Conservation (phyloP, 139 green algal species). For the Asterochloris sp. region DNA sequence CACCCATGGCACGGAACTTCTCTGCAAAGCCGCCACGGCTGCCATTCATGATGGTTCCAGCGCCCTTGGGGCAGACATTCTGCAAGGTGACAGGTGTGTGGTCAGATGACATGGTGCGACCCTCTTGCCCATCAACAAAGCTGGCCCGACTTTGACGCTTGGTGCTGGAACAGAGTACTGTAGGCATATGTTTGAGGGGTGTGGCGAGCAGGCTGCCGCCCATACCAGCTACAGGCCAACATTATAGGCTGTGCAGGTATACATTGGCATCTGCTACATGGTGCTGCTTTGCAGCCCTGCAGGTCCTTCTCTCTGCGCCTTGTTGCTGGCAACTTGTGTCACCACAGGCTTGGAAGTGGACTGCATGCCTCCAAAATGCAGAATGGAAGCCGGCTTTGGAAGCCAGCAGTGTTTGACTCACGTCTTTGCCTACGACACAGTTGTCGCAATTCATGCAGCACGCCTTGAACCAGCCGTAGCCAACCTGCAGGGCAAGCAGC, state of each 20-base stretch:
- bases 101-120: too few species aligned
- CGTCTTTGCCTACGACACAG: constrained; percentile 53
- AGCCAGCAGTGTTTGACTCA: constrained; percentile 20
- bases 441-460: constrained; percentile 45
- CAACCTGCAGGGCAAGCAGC: constrained; percentile 32
- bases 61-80: constrained; percentile 7
- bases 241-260: too few species aligned
- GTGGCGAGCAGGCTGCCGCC: too few species aligned
- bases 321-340: not conserved
- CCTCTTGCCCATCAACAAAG: too few species aligned
- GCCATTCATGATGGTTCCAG: constrained; percentile 11
- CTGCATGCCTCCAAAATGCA: not conserved
- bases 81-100: not conserved
- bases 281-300: too few species aligned
- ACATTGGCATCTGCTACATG: too few species aligned
- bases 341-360: not conserved
- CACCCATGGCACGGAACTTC: constrained; percentile 4
- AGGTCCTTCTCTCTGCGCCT: not conserved
- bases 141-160: too few species aligned
- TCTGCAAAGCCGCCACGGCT: constrained; percentile 21
- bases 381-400: not conserved
- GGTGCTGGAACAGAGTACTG: too few species aligned
- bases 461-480: constrained; percentile 49
- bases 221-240: too few species aligned
- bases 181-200: too few species aligned